Base-by-base conservation (phyloP, 202 grass and related monocot genomes). In the Cymbopogon flexuosus region DNA sequence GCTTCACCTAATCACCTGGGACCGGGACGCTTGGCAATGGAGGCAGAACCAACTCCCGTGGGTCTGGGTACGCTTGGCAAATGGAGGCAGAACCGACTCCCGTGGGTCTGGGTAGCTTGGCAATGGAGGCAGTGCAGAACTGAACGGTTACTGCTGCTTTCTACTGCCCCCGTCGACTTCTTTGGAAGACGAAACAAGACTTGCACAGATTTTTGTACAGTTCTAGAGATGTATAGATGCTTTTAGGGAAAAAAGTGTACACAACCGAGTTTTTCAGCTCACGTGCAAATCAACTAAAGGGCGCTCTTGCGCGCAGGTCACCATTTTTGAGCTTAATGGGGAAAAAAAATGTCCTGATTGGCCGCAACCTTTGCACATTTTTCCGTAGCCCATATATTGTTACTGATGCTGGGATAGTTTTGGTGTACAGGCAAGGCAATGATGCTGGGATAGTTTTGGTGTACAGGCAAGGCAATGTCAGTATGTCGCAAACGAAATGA, bases 141-240 rank as follows among this genome's bases (percentile, higher is more conserved):
- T 31, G 81, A 76, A 59, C 23, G 21, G 31, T 31, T 41, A 54
- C 29, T 24, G 36, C 62, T 77, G 24, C 4, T 24, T 45, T 31
- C 33, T 41, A 61, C 10, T 59, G 8, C 15, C n/a, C 58, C 42
- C 24, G 65, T 39, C 45, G 70, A 40, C 74, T 61, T 45, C 34
- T 11, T 11, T 18, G 46, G 16, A 70, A 78, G 62, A 60, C 14
- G 46, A 71, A 71, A 31, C 7, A 36, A 16, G 63, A 60, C 13
- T 70, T 35, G 4, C 34, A 24, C 58, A 2, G 21, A 8, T 56
- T 65, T 75, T 64, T 57, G 64, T 72, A 85, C 73, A 78, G 65
- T 59, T 23, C 9, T 72, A 65, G 45, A 85, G 46, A 52, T 72
- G 66, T 72, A 57, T 31, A 81, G 60, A 75, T 41, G 61, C 71